Evolutionary conservation across 1,139 yeast genomes (phyloP).

Genomic region (Saccharomyces hybrid): DNA sequence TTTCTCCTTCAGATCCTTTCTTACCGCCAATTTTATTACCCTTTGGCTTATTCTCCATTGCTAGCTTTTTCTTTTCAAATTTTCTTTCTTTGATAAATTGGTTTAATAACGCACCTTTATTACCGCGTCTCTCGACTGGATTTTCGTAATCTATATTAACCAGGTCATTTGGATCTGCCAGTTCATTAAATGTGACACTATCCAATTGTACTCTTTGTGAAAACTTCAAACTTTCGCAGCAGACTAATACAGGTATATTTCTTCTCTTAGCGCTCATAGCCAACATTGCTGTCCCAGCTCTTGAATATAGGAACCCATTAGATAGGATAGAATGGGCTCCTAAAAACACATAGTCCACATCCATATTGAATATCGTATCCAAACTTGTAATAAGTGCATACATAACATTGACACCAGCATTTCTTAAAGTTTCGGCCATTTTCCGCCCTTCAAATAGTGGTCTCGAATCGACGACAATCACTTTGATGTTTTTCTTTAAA

Average conservation of each 20-base stretch:
- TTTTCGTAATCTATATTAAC: conserved; percentile 40
- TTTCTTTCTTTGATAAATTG: conserved; percentile 48
- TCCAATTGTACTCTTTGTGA: conserved; percentile 94
- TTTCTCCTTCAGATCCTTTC: conserved; percentile 10
- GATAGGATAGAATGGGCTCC: conserved; percentile 98
- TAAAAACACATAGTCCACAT: conserved; percentile 81
- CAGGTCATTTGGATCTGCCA: conserved; percentile 78
- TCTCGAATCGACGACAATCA: conserved; percentile 87
- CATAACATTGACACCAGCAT: conserved; percentile 51
- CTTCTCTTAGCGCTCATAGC: conserved; percentile 87
- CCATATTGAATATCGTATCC: conserved; percentile 73
- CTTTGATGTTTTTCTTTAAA: conserved; percentile 61
- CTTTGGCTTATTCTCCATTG: conserved; percentile 15
- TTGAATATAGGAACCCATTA: conserved; percentile 83
- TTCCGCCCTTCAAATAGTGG: conserved; percentile 91
- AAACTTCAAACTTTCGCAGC: conserved; percentile 92
- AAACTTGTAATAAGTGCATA: conserved; percentile 77
- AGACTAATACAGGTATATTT: conserved; percentile 87
- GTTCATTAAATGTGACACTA: conserved; percentile 86
- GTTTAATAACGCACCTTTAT: conserved; percentile 55
- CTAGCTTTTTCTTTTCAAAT: conserved; percentile 20
- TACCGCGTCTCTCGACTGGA: conserved; percentile 45
- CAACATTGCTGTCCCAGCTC: conserved; percentile 91
- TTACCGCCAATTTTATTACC: conserved; percentile 2
- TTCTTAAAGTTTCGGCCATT: conserved; percentile 55